phyloP scores from a whole-genome alignment of 495 filamentous ascomycete species.

The Collariella sp. region DNA sequence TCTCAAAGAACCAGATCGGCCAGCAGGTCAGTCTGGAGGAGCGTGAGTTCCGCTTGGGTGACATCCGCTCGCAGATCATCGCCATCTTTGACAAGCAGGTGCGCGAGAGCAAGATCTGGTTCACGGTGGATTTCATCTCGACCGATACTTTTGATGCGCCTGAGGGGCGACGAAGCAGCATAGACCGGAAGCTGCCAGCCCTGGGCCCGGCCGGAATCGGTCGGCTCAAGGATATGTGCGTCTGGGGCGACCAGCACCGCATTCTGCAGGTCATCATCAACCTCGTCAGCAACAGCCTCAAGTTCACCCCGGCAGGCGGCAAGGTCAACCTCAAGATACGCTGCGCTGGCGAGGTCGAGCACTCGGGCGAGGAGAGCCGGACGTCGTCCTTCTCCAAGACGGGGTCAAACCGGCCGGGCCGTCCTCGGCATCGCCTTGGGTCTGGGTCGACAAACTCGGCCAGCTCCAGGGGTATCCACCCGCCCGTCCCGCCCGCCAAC shows the following conservation, averaged over 20 bases:
- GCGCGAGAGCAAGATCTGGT: conserved; percentile 62
- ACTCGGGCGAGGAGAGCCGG: conserved; percentile 32
- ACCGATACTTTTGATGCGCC: conserved; percentile 32
- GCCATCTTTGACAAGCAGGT: conserved; percentile 88
- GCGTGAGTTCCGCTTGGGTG: conserved; percentile 71
- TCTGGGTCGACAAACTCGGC: conserved; percentile 43
- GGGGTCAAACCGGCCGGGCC: conserved; percentile 31
- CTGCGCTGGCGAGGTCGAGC: conserved; percentile 52
- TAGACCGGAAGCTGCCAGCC: conserved; percentile 34
- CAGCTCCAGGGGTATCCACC: conserved; percentile 31
- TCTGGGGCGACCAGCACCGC: conserved; percentile 87
- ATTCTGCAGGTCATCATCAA: conserved; percentile 90
- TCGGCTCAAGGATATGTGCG: conserved; percentile 58
- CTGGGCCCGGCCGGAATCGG: conserved; percentile 54
- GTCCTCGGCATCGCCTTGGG: conserved; percentile 36
- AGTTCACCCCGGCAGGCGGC: conserved; percentile 79
- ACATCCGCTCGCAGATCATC: conserved; percentile 67
- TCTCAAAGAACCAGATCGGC: conserved; percentile 90
- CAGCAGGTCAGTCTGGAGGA: conserved; percentile 69
- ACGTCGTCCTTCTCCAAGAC: conserved; percentile 44
- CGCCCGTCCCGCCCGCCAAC: conserved; percentile 21
- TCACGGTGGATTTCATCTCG: conserved; percentile 60
- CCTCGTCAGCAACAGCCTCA: conserved; percentile 82
- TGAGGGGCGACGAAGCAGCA: conserved; percentile 24
- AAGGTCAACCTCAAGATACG: conserved; percentile 64